phyloP scores from a whole-genome alignment of 305 asterid genomes.

The Petunia hybrid region DNA sequence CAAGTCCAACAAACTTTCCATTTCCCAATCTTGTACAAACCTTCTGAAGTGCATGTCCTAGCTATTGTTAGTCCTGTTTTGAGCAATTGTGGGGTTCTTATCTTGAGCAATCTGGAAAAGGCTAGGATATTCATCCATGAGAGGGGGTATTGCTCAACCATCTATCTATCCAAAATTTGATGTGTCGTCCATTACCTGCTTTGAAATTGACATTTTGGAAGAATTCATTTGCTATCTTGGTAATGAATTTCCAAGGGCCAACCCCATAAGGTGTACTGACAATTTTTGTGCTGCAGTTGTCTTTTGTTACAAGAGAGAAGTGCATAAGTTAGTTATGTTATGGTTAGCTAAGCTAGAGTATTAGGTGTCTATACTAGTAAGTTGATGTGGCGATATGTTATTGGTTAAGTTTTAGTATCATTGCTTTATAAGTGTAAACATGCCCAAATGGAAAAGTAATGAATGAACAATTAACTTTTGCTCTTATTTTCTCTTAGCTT shows the following conservation, averaged over 20 bases:
- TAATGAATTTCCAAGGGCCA: background rate
- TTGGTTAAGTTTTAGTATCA: too few relatives aligned
- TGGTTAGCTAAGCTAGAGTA: too few relatives aligned
- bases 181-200: background rate
- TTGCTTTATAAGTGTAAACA: too few relatives aligned
- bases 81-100: background rate
- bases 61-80: background rate
- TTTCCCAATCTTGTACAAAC: background rate
- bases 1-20: background rate
- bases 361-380: too few relatives aligned
- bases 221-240: background rate
- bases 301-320: too few relatives aligned
- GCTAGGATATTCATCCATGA: background rate
- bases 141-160: background rate
- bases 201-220: background rate
- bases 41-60: background rate
- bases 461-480: too few relatives aligned
- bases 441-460: too few relatives aligned
- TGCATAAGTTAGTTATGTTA: too few relatives aligned
- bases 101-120: background rate
- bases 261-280: background rate
- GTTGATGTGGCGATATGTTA: too few relatives aligned
- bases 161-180: background rate
- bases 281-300: background rate
- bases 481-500: too few relatives aligned